Evolutionary conservation across 1,139 yeast genomes (phyloP).

Genomic region (Suhomyces maxii): DNA sequence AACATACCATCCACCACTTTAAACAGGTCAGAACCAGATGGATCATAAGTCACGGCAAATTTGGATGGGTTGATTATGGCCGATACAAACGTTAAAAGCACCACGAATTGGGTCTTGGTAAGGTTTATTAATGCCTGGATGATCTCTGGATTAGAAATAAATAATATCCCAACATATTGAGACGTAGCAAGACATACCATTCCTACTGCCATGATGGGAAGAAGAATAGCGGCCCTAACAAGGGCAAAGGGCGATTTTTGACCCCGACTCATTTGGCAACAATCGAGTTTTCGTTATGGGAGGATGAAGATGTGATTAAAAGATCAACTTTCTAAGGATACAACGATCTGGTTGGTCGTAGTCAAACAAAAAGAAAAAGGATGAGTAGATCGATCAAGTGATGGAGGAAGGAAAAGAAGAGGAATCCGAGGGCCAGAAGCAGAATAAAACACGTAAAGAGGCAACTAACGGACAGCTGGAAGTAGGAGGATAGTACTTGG

Average conservation of each 20-base stretch:
- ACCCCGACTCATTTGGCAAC: constrained; percentile 2
- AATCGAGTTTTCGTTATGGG: neutral
- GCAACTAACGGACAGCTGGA: too few relatives aligned
- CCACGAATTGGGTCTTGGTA: constrained; percentile 54
- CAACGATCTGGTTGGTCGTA: too few relatives aligned
- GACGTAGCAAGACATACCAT: constrained; percentile 43
- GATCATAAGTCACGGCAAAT: constrained; percentile 43
- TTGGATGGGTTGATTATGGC: constrained; percentile 43
- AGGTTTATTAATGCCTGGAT: constrained; percentile 40
- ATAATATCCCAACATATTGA: constrained; percentile 36
- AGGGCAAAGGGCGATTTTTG: constrained; percentile 18
- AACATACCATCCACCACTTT: constrained; percentile 27
- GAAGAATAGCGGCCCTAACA: constrained; percentile 32
- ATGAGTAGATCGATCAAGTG: too few relatives aligned
- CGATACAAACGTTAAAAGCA: constrained; percentile 45
- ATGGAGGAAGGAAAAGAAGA: too few relatives aligned
- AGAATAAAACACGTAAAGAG: too few relatives aligned
- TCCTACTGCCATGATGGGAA: constrained; percentile 44
- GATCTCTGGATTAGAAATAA: constrained; percentile 25
- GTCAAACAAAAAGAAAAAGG: too few relatives aligned
- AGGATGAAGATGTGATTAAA: too few relatives aligned
- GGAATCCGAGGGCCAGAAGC: too few relatives aligned
- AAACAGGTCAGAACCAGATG: constrained; percentile 20
- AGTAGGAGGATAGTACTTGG: too few relatives aligned
- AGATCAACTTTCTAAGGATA: too few relatives aligned